phyloP scores from a whole-genome alignment of 2,329 filamentous ascomycete species.

The Drechslera avenae region DNA sequence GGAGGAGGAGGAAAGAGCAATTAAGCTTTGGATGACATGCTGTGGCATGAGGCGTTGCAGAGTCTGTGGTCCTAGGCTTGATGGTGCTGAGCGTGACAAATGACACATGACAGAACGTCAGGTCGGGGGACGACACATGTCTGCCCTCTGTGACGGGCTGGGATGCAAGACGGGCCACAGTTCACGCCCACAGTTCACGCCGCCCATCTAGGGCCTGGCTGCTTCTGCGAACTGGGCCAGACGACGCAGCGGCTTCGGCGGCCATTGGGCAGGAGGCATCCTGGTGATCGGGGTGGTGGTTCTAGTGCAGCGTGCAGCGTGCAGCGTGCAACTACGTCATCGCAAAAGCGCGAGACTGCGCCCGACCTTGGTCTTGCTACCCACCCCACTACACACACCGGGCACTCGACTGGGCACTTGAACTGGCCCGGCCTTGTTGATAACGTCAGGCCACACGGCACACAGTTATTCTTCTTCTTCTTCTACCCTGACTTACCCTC shows the following conservation, averaged over 20 bases:
- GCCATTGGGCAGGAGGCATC: slow-evolving; percentile 18
- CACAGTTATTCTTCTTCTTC: slow-evolving; percentile 8
- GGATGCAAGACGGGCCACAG: neutral
- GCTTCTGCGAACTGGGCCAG: slow-evolving; percentile 16
- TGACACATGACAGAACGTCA: slow-evolving; percentile 13
- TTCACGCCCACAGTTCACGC: neutral
- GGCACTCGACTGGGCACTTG: slow-evolving; percentile 27
- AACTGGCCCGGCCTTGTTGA: slow-evolving; percentile 24
- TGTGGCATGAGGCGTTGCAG: neutral
- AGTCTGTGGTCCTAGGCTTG: too few species aligned
- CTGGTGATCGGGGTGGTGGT: slow-evolving; percentile 17
- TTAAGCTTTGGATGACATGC: neutral
- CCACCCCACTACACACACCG: slow-evolving; percentile 25
- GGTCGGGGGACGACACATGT: neutral
- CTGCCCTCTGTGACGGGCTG: neutral
- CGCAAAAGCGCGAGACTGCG: slow-evolving; percentile 12
- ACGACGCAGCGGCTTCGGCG: slow-evolving; percentile 13
- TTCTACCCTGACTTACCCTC: slow-evolving; percentile 9
- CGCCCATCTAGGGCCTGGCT: neutral
- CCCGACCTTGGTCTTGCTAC: slow-evolving; percentile 22
- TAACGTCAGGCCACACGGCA: slow-evolving; percentile 35
- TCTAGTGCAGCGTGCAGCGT: slow-evolving; percentile 11
- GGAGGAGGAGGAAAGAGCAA: neutral
- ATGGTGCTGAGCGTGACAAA: slow-evolving; percentile 7
- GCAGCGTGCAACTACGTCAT: slow-evolving; percentile 19